A percentile compares a stretch with the other conserved stretches of the same genome.
Conservation (phyloP, 805 yeast species). For the Deakozyma indianensis region DNA sequence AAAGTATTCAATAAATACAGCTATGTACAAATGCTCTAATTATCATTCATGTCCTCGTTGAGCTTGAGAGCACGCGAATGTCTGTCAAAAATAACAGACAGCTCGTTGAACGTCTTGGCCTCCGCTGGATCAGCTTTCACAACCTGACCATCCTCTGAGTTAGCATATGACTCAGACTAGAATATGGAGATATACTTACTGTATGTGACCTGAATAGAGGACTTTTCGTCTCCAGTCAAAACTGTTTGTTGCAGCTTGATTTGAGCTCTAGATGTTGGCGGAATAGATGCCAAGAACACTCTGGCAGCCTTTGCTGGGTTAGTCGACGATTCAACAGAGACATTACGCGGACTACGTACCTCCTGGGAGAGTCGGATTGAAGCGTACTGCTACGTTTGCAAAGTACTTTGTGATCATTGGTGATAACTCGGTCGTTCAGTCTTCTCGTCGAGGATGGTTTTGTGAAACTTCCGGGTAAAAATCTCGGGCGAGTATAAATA, state of each 20-base stretch:
- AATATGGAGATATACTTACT: too few relatives aligned
- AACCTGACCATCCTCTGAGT: constrained; percentile 49
- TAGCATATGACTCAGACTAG: neutral
- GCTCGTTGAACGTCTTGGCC: constrained; percentile 36
- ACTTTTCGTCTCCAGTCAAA: constrained; percentile 31
- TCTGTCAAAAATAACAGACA: constrained; percentile 50
- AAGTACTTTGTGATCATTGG: constrained; percentile 78
- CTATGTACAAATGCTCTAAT: too few relatives aligned
- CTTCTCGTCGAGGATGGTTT: too few relatives aligned
- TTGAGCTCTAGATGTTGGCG: constrained; percentile 47
- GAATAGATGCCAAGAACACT: constrained; percentile 59
- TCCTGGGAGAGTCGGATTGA: constrained; percentile 62
- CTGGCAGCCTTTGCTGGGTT: constrained; percentile 56
- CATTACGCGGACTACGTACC: constrained; percentile 24
- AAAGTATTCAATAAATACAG: too few relatives aligned
- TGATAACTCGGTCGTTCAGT: too few relatives aligned
- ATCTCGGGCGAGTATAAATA: too few relatives aligned
- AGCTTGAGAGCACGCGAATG: constrained; percentile 65
- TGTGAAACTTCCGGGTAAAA: too few relatives aligned
- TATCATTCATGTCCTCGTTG: constrained; percentile 30
- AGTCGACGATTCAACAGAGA: neutral
- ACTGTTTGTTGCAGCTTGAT: constrained; percentile 50
- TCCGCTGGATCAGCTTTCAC: constrained; percentile 50
- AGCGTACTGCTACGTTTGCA: constrained; percentile 55
- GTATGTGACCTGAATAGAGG: constrained; percentile 55